Conservation (phyloP, 768 basidiomycete species). For the Chalciporus piperatus region DNA sequence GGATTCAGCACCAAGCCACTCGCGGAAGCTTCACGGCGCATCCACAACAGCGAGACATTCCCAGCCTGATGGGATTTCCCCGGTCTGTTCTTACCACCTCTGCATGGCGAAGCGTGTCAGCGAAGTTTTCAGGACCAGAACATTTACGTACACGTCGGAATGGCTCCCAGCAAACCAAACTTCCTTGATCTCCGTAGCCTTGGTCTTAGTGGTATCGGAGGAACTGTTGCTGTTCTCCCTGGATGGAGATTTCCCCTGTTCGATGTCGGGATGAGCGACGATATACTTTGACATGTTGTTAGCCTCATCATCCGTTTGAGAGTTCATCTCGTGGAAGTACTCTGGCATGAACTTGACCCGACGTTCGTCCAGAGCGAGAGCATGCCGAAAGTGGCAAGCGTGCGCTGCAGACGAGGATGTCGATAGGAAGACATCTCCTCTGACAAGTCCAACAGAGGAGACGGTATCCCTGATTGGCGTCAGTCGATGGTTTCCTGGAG, state of each 20-base stretch:
- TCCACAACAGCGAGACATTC: conserved; percentile 32
- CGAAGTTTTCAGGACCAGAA: not conserved
- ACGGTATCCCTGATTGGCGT: conserved; percentile 56
- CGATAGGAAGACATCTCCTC: conserved; percentile 45
- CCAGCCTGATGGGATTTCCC: conserved; percentile 21
- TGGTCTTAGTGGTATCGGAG: not conserved
- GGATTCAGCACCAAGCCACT: conserved; percentile 26
- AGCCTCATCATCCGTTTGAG: conserved; percentile 8
- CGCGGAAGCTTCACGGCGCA: conserved; percentile 29
- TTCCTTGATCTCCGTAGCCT: conserved; percentile 42
- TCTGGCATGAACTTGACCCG: conserved; percentile 56
- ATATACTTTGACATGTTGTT: conserved; percentile 10
- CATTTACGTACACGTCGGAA: conserved; percentile 29
- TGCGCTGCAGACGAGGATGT: conserved; percentile 56
- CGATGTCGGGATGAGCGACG: not conserved
- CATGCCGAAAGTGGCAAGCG: conserved; percentile 61
- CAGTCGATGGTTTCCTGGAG: not conserved
- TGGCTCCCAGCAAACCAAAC: conserved; percentile 64
- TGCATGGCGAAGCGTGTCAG: conserved; percentile 3
- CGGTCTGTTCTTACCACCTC: conserved; percentile 24
- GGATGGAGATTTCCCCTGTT: not conserved
- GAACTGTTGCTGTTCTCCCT: conserved; percentile 17
- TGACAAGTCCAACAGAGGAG: conserved; percentile 56
- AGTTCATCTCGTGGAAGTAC: conserved; percentile 33
- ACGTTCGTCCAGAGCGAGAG: conserved; percentile 61